Conservation (phyloP, 2,329 filamentous ascomycete species). For the Nemania sp. region DNA sequence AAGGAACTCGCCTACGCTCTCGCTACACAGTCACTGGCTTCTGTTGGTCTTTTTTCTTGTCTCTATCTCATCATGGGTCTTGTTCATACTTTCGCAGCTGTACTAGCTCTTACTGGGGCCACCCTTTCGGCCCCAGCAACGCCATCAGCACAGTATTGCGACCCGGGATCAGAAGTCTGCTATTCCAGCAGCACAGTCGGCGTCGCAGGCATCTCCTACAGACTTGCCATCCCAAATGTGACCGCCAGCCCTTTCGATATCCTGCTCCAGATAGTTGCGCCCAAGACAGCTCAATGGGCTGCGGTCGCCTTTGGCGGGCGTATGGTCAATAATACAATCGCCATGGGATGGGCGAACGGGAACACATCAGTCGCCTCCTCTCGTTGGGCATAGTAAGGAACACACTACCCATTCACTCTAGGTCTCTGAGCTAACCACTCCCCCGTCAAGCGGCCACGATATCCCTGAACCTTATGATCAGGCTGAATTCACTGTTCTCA, state of each 20-base stretch:
- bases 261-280: conserved; percentile 50
- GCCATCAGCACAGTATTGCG: conserved; percentile 25
- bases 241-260: conserved; percentile 44
- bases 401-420: background rate
- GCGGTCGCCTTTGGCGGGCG: conserved; percentile 54
- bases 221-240: conserved; percentile 44
- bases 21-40: background rate
- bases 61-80: conserved; percentile 23
- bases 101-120: conserved; percentile 18
- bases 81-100: conserved; percentile 9
- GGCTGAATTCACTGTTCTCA: conserved; percentile 43
- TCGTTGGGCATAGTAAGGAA: conserved; percentile 36
- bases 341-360: conserved; percentile 51
- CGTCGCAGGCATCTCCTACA: conserved; percentile 36
- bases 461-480: conserved; percentile 42
- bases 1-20: background rate
- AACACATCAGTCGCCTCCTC: conserved; percentile 47
- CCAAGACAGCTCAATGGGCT: conserved; percentile 51
- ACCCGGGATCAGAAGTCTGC: conserved; percentile 26
- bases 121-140: conserved; percentile 17
- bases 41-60: background rate
- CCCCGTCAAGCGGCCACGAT: conserved; percentile 36
- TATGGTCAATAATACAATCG: conserved; percentile 54
- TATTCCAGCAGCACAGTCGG: conserved; percentile 31
- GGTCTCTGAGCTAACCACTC: background rate